phyloP scores from a whole-genome alignment of 257 asterid genomes.

The Sherardia arvensis region DNA sequence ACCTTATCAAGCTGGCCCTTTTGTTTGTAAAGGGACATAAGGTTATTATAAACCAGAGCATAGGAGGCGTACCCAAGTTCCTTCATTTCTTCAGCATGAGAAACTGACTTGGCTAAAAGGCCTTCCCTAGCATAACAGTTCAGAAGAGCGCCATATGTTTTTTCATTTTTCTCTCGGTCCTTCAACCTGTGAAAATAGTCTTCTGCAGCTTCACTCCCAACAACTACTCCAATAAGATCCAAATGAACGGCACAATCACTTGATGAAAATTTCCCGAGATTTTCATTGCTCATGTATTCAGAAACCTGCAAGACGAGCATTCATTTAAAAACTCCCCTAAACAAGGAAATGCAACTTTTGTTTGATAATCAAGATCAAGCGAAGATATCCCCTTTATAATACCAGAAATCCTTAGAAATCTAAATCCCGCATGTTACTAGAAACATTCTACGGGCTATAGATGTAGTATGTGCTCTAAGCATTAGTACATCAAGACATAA shows the following conservation, averaged over 20 bases:
- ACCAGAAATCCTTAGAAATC: too few species aligned
- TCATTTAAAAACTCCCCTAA: slow-evolving; percentile 8
- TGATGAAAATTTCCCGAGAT: slow-evolving; percentile 23
- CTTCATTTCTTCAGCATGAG: slow-evolving; percentile 45
- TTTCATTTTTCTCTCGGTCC: slow-evolving; percentile 31
- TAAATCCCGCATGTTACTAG: too few species aligned
- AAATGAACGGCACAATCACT: slow-evolving; percentile 53
- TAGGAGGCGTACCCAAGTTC: slow-evolving; percentile 33
- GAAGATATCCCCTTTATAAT: too few species aligned
- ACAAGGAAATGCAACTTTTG: slow-evolving; percentile 10
- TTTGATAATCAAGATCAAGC: too few species aligned
- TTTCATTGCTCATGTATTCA: slow-evolving; percentile 33
- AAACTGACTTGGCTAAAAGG: slow-evolving; percentile 30
- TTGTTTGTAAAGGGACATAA: slow-evolving; percentile 50
- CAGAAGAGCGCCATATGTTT: slow-evolving; percentile 52
- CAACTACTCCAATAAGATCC: slow-evolving; percentile 51
- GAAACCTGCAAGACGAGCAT: slow-evolving; percentile 37
- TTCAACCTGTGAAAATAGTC: slow-evolving; percentile 28
- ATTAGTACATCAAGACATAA: too few species aligned
- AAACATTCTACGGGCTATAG: too few species aligned
- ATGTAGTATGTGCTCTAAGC: too few species aligned
- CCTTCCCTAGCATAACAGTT: slow-evolving; percentile 44
- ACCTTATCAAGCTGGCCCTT: slow-evolving; percentile 38
- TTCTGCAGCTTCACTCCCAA: slow-evolving; percentile 46
- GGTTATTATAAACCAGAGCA: slow-evolving; percentile 45